These are phyloP conservation scores for Naganishia albida DNA, from an alignment of 1,284 basidiomycete genomes.

Conservation along the genomic window DNA sequence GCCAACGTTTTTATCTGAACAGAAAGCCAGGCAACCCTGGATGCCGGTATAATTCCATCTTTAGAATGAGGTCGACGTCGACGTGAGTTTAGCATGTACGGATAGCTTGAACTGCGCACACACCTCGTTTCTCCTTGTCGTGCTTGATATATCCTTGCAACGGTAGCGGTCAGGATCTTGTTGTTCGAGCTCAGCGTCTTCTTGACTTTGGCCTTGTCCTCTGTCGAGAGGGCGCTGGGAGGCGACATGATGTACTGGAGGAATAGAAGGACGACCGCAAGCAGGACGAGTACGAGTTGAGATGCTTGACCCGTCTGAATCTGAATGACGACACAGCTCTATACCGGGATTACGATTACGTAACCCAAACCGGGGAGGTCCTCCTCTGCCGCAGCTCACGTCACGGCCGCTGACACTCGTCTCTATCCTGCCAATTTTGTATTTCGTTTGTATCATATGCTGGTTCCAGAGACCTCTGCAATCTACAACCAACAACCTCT, in stretches of 20 bases:
- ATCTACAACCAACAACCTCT: conserved; percentile 29
- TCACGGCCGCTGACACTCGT: neutral
- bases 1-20: conserved; percentile 63
- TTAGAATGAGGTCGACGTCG: conserved; percentile 39
- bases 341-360: neutral
- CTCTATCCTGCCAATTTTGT: conserved; percentile 17
- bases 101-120: conserved; percentile 24
- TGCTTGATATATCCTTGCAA: conserved; percentile 78
- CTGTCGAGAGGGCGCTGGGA: conserved; percentile 59
- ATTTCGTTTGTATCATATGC: conserved; percentile 30
- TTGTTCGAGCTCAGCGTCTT: conserved; percentile 54
- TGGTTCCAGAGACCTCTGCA: conserved; percentile 23
- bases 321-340: no score
- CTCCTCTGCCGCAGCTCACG: neutral
- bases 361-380: neutral
- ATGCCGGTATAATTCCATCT: conserved; percentile 83
- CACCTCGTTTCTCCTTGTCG: conserved; percentile 42
- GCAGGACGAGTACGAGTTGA: no score
- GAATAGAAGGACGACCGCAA: no score
- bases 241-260: conserved; percentile 26
- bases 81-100: conserved; percentile 52
- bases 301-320: no score
- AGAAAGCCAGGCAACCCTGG: conserved; percentile 78
- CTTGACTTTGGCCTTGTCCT: conserved; percentile 77
- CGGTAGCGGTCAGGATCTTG: conserved; percentile 76